A percentile compares a stretch with the other conserved stretches of the same genome.
These are phyloP conservation scores for Nymphaea thermarum DNA, from an alignment of 164 flowering plant species.

Conservation along the genomic window DNA sequence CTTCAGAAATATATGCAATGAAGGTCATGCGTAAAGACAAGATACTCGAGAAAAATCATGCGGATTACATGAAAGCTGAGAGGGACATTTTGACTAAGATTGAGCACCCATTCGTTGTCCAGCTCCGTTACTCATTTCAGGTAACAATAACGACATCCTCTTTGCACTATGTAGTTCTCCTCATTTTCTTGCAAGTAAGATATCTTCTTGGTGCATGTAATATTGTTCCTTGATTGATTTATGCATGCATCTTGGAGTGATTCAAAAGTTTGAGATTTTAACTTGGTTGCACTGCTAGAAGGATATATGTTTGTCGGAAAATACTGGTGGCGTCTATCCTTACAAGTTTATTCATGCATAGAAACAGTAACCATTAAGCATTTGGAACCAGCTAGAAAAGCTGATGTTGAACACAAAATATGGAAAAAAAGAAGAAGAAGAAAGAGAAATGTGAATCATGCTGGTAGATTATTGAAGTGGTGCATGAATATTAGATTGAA, in stretches of 20 bases:
- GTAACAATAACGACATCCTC: slow-evolving; percentile 18
- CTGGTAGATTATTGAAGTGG: too few relatives aligned
- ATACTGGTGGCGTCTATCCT: too few relatives aligned
- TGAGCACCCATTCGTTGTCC: slow-evolving; percentile 81
- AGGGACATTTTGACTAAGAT: slow-evolving; percentile 77
- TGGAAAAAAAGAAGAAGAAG: too few relatives aligned
- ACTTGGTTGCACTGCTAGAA: background rate
- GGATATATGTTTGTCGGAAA: too few relatives aligned
- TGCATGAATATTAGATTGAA: too few relatives aligned
- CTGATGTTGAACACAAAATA: too few relatives aligned
- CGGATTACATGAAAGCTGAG: slow-evolving; percentile 86
- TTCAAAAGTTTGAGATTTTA: background rate
- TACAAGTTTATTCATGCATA: too few relatives aligned
- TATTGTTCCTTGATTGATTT: background rate
- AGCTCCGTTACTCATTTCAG: slow-evolving; percentile 85
- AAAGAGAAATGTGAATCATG: too few relatives aligned
- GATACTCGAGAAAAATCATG: slow-evolving; percentile 77
- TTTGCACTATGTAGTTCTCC: background rate
- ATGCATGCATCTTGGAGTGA: background rate
- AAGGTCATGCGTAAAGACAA: slow-evolving; percentile 89
- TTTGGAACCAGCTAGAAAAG: too few relatives aligned
- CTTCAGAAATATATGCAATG: slow-evolving; percentile 87
- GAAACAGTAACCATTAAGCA: too few relatives aligned
- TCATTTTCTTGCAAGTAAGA: background rate
- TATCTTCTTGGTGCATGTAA: background rate